phyloP scores from a whole-genome alignment of 257 asterid species.

The Thymus quinquecostatus region DNA sequence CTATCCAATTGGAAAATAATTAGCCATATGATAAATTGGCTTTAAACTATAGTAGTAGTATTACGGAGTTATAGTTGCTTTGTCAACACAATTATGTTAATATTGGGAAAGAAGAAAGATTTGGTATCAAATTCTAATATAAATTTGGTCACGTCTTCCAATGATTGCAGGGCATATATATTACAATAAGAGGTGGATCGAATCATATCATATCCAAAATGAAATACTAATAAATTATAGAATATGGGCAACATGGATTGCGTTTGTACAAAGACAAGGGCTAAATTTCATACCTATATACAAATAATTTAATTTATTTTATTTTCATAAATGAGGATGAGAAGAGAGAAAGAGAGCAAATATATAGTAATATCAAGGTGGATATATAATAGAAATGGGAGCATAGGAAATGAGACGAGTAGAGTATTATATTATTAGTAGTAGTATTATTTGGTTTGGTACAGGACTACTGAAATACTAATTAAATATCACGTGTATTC shows the following conservation, averaged over 20 bases:
- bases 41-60: no score
- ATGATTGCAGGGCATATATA: neutral
- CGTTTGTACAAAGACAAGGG: neutral
- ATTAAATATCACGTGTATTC: conserved; percentile 46
- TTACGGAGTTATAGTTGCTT: no score
- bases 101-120: no score
- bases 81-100: neutral
- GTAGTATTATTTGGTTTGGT: conserved; percentile 55
- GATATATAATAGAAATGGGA: conserved; percentile 33
- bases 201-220: neutral
- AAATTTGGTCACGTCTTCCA: neutral
- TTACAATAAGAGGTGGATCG: no score
- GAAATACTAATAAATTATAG: neutral
- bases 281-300: neutral
- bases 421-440: no score
- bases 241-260: conserved; percentile 1
- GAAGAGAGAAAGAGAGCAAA: neutral
- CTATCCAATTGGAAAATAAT: no score
- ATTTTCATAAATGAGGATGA: no score
- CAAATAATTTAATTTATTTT: neutral
- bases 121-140: no score
- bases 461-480: conserved; percentile 37
- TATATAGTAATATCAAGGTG: conserved; percentile 5
- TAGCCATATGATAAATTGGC: no score
- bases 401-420: conserved; percentile 24